Percentiles rank a stretch among this genome's conserved stretches.
These are phyloP conservation scores for Hansenula lynferdii DNA, from an alignment of 1,139 yeast genomes.

Conservation along the genomic window DNA sequence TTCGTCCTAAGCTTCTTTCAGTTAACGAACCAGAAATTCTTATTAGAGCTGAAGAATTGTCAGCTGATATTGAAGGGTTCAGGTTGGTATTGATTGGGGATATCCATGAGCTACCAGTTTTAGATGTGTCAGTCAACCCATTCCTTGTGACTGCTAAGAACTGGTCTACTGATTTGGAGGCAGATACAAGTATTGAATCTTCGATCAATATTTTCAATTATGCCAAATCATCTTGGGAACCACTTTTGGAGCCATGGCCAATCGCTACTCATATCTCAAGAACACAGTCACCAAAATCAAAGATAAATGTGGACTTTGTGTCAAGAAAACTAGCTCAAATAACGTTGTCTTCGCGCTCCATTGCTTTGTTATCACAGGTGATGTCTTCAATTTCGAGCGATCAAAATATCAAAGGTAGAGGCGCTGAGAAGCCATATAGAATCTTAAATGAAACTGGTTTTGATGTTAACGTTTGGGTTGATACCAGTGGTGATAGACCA, in stretches of 20 bases:
- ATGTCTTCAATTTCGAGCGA: conserved; percentile 52
- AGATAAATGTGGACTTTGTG: conserved; percentile 51
- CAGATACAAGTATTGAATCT: conserved; percentile 65
- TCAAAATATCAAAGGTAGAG: conserved; percentile 58
- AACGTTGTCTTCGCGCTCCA: conserved; percentile 75
- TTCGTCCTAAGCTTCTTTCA: conserved; percentile 15
- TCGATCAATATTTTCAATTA: conserved; percentile 82
- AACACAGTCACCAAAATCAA: conserved; percentile 26
- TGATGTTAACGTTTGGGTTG: conserved; percentile 74
- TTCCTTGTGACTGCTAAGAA: conserved; percentile 69
- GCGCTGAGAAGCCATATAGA: conserved; percentile 76
- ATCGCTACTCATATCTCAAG: conserved; percentile 67
- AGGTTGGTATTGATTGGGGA: conserved; percentile 89
- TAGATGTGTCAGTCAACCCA: conserved; percentile 75
- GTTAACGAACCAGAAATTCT: conserved; percentile 32
- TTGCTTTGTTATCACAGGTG: conserved; percentile 72
- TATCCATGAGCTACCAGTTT: conserved; percentile 86
- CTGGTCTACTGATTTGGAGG: conserved; percentile 87
- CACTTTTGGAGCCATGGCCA: conserved; percentile 86
- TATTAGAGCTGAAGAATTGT: conserved; percentile 68
- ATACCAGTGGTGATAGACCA: conserved; percentile 29
- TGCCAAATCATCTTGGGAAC: conserved; percentile 95
- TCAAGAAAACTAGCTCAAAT: conserved; percentile 77
- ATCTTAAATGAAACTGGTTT: conserved; percentile 84
- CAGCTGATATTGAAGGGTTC: conserved; percentile 72